Evolutionary conservation across 179 eudicot genomes (phyloP), one percentile per base, ranked within the genome.

Genomic region (Corrigiola litoralis): DNA sequence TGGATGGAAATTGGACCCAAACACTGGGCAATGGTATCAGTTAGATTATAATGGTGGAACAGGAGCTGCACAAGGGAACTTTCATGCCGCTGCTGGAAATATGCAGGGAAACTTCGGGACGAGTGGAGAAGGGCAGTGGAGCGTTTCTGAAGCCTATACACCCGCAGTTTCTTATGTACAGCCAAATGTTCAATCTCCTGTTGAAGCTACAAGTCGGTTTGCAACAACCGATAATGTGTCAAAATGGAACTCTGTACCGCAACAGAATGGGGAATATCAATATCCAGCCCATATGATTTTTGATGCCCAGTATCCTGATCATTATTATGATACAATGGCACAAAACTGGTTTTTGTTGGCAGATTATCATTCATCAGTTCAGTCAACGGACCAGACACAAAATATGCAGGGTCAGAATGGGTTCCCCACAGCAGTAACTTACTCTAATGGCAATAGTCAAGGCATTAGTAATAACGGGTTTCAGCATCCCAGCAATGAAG

Each of bases 241-340:
- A 38, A 67, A 52, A 45, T 59, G 61, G 72, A 58, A 76, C 79
- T 78, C 78, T 53, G 45, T 55, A 60, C 60, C 84, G 46, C 80
- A 74, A 37, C 82, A 40, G 65, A 77, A 74, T 51, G 78, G 69
- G 46, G 86, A 50, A 33, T 52, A 27, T 69, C 79, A 68, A 63
- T 94, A 94, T 69, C 96, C 99, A 10, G 67, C 75, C 32, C 80
- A 88, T 77, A 87, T 94, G 97, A 60, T 80, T 47, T 90, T 90
- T 76, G 96, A 94, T 77, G 87, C 92, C 40, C 91, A 88, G 50
- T 90, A 94, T 73, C 99, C 97, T 75, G 97, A 85, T 62, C 90
- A 96, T 97, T 94, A 86, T 72, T 94, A 90, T 72, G 96, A 94
- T 67, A 86, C 91, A 45, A 78, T 70, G 57, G 69, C 84, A 21